Conservation (phyloP, 345 rosid species). For the Isatis tinctoria region DNA sequence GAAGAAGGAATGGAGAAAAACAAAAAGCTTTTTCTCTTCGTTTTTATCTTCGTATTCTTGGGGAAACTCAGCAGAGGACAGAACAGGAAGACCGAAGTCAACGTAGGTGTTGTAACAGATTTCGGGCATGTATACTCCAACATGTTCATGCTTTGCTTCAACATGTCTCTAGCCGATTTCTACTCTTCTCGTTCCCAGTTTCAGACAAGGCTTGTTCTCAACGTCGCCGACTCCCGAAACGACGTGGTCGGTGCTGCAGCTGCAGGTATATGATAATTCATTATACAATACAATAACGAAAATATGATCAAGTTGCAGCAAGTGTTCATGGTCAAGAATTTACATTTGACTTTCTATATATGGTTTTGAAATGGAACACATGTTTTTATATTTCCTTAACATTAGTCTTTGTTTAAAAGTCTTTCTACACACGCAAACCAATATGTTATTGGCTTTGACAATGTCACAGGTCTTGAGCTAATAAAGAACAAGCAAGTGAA, state of each 20-base stretch:
- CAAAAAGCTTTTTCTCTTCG: neutral
- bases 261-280: conserved; percentile 55
- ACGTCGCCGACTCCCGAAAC: conserved; percentile 35
- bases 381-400: neutral
- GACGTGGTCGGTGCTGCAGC: conserved; percentile 55
- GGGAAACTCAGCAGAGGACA: conserved; percentile 16
- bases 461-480: neutral
- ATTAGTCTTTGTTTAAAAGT: neutral
- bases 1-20: neutral
- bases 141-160: conserved; percentile 43
- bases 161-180: conserved; percentile 57
- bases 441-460: neutral
- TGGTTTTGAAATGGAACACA: too few relatives aligned
- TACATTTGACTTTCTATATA: too few relatives aligned
- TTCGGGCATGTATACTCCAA: conserved; percentile 25
- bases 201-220: conserved; percentile 44
- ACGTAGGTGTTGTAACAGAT: conserved; percentile 56
- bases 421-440: neutral
- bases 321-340: too few relatives aligned
- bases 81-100: conserved; percentile 28
- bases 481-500: neutral
- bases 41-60: neutral
- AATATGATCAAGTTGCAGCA: too few relatives aligned
- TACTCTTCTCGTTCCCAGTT: conserved; percentile 34
- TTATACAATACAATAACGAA: too few relatives aligned